Evolutionary conservation across 768 basidiomycete species (phyloP), one percentile per base, ranked within the genome.

Genomic region (Pleurotus cornucopiae): DNA sequence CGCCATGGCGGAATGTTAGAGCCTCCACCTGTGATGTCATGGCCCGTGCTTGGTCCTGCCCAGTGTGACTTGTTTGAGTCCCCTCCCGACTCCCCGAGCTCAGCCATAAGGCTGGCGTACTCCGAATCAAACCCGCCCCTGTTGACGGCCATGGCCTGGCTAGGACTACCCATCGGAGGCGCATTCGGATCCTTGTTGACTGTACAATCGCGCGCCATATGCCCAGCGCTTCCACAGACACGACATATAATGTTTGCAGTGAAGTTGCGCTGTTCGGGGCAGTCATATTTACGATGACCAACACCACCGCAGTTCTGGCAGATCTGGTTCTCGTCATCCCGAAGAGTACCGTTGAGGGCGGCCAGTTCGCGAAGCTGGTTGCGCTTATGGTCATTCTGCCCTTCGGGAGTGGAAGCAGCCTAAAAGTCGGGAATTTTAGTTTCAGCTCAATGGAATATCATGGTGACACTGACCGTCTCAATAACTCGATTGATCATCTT

Each of bases 191-290:
- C 91, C 67, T 86, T 93, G 73, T 93, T 91, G 67, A 91, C 89
- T 46, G 92, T 91, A 71, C 96, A 98, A 74, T 98, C 96, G 63
- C 95, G 88, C 49, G 95, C 96, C 96, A 99, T 98, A 75, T 98
- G 96, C 38, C 97, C 96, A 40, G 94, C 94, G 66, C 93, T 95
- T 59, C 96, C 96, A 71, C 97, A 99, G 66, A 95, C 85, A 67
- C 94, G 94, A 80, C 97, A 99, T 68, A 98, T 96, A 77, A 99
- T 95, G 78, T 96, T 96, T 76, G 97, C 97, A 63, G 93, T 95
- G 76, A 94, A 98, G 76, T 97, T 97, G 71, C 91, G 87, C 72
- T 97, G 93, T 74, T 98, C 93, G 14, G 95, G 94, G 71, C 97
- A 99, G 72, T 98, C 97, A 76, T 94, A 98, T 84, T 98, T 95